phyloP scores from a whole-genome alignment of 345 rosid species.

The Syzygium grande region DNA sequence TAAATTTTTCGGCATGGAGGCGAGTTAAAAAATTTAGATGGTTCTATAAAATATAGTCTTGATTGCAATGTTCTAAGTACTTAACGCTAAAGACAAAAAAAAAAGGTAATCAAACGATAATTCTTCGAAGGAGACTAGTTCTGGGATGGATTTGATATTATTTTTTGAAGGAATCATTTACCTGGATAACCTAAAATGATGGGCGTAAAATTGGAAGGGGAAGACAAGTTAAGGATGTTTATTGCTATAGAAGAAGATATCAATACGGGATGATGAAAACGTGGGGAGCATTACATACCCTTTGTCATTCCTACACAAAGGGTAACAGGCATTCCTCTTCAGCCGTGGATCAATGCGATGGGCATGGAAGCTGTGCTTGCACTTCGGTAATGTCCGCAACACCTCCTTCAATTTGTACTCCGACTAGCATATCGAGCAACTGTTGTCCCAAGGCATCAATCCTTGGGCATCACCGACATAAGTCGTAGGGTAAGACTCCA shows the following conservation, averaged over 20 bases:
- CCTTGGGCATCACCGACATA: not conserved
- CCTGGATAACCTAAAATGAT: no score
- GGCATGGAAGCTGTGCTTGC: constrained; percentile 59
- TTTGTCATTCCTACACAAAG: constrained; percentile 51
- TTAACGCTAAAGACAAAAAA: no score
- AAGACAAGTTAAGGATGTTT: no score
- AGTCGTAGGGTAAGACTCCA: constrained; percentile 2
- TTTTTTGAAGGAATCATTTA: no score
- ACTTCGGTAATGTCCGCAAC: constrained; percentile 40
- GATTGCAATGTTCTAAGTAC: not conserved
- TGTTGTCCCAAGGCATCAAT: constrained; percentile 23
- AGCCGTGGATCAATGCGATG: constrained; percentile 58
- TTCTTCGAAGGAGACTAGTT: no score
- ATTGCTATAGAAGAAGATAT: not conserved
- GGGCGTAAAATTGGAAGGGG: no score
- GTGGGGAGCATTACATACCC: not conserved
- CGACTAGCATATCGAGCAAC: constrained; percentile 42
- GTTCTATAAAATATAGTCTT: not conserved
- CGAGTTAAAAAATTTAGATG: not conserved
- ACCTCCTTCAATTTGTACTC: constrained; percentile 50
- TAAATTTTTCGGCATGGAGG: not conserved
- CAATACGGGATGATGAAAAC: not conserved
- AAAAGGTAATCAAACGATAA: no score
- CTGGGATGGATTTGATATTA: no score
- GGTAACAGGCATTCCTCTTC: constrained; percentile 40